Evolutionary conservation across 2,329 filamentous ascomycete genomes (phyloP), one percentile per base, ranked within the genome.

Genomic region (Corniculantispora saksenae): DNA sequence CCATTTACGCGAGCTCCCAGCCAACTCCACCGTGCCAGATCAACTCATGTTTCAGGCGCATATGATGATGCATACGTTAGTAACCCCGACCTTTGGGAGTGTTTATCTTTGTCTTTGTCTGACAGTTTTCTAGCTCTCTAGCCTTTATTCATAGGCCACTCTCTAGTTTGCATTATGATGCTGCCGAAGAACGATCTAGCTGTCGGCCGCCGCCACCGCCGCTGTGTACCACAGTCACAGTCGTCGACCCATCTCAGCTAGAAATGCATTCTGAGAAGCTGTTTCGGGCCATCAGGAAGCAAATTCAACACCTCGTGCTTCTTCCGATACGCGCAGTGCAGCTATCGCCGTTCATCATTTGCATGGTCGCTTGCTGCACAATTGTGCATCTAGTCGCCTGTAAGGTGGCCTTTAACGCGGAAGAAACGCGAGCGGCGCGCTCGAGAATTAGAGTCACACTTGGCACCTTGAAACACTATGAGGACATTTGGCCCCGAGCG

Each of bases 1-100:
- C 25, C 63, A 69, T 3, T 71, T 71, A 62, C 72, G 66, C 57
- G 68, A 74, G 7, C 67, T 79, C 38, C 75, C 79, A 71, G 70
- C 61, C 1, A 67, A 69, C n/a, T 61, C 60, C 2, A 74, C 73
- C 1, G 67, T 72, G 15, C 65, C 74, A 23, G 72, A 74, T 59
- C 72, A 73, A 68, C 70, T 74, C 47, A 69, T 74, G 69, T 72
- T 72, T 23, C 71, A 74, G 48, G 72, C 73, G 1, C 69, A 73
- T n/a, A 50, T 74, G 55, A 21, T 70, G 0, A 47, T 74, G 3
- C 67, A 72, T 43, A 69, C 69, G 71, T 72, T 63, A 63, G 69
- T 62, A 29, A 51, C 23, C 35, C 40, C n/a, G n/a, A n/a, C n/a
- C n/a, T n/a, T n/a, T n/a, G n/a, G n/a, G 17, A 35, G 45, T 32